Evolutionary conservation across 768 basidiomycete genomes (phyloP).

Genomic region (Trametes cubensis): DNA sequence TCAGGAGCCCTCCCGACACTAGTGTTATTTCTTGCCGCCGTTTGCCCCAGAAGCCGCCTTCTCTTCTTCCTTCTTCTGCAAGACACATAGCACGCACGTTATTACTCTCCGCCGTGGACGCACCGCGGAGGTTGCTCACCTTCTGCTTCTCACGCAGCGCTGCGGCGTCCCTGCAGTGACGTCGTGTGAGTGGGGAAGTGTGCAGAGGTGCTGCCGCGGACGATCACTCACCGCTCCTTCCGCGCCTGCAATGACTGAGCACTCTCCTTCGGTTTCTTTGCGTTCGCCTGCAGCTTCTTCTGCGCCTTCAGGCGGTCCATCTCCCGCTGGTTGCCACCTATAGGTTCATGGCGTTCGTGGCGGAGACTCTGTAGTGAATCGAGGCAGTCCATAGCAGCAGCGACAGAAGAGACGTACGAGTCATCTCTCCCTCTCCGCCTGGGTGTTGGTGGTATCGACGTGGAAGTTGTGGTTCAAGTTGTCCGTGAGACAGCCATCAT

Average conservation of each 20-base stretch:
- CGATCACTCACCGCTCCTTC: conserved; percentile 67
- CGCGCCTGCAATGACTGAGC: conserved; percentile 62
- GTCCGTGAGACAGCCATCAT: conserved; percentile 13
- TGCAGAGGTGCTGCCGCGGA: background rate
- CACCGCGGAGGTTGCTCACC: conserved; percentile 43
- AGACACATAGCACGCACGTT: background rate
- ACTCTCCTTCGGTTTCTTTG: conserved; percentile 74
- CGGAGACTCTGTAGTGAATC: conserved; percentile 22
- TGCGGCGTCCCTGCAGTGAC: conserved; percentile 66
- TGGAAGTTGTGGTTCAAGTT: conserved; percentile 16
- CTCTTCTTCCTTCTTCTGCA: conserved; percentile 39
- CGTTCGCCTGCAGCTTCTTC: conserved; percentile 61
- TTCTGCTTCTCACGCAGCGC: conserved; percentile 78
- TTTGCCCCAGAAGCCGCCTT: conserved; percentile 28
- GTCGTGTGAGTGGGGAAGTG: conserved; percentile 4
- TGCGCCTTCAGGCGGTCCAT: conserved; percentile 70
- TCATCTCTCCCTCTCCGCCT: conserved; percentile 17
- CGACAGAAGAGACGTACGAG: conserved; percentile 18
- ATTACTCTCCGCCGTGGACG: background rate
- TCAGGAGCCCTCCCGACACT: conserved; percentile 27
- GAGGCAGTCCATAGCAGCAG: conserved; percentile 9
- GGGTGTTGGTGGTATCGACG: conserved; percentile 7
- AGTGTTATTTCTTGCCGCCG: conserved; percentile 32
- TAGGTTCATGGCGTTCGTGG: conserved; percentile 4
- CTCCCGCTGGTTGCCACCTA: conserved; percentile 85